Percentiles rank a stretch among this genome's conserved stretches.
phyloP scores from a whole-genome alignment of 768 basidiomycete genomes.

The Xanthoconium purpureum region DNA sequence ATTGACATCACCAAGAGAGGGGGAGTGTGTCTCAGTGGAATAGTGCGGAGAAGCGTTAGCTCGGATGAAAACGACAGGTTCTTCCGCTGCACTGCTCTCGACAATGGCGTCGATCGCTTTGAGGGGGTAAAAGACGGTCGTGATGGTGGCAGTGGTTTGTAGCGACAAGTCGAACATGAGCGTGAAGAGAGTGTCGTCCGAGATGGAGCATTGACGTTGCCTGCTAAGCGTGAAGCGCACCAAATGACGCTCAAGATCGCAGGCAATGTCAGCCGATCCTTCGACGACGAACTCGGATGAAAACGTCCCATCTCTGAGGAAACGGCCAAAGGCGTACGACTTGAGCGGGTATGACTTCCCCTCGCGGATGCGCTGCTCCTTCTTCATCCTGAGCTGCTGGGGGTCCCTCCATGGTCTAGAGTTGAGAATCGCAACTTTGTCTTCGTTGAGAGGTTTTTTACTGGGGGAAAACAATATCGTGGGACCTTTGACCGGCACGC shows the following conservation, averaged over 20 bases:
- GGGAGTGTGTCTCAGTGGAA: not conserved
- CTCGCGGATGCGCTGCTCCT: constrained; percentile 19
- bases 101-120: constrained; percentile 23
- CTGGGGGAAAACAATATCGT: constrained; percentile 20
- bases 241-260: constrained; percentile 33
- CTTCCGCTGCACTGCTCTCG: constrained; percentile 2
- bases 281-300: constrained; percentile 28
- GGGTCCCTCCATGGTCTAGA: constrained; percentile 33
- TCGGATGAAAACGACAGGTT: constrained; percentile 29
- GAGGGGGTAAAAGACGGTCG: constrained; percentile 22
- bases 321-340: constrained; percentile 35
- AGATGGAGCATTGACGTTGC: constrained; percentile 17
- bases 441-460: constrained; percentile 21
- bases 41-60: constrained; percentile 34
- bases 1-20: accelerated
- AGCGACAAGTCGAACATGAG: not conserved
- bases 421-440: constrained; percentile 23
- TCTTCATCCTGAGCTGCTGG: constrained; percentile 18
- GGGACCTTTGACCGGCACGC: constrained; percentile 28
- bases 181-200: not conserved
- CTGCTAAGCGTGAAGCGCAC: constrained; percentile 32
- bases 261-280: constrained; percentile 33
- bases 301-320: constrained; percentile 34
- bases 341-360: constrained; percentile 24
- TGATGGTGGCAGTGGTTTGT: not conserved